Evolutionary conservation across 495 filamentous ascomycete genomes (phyloP), one percentile per base, ranked within the genome.

Genomic region (Penicillium bovifimosum): DNA sequence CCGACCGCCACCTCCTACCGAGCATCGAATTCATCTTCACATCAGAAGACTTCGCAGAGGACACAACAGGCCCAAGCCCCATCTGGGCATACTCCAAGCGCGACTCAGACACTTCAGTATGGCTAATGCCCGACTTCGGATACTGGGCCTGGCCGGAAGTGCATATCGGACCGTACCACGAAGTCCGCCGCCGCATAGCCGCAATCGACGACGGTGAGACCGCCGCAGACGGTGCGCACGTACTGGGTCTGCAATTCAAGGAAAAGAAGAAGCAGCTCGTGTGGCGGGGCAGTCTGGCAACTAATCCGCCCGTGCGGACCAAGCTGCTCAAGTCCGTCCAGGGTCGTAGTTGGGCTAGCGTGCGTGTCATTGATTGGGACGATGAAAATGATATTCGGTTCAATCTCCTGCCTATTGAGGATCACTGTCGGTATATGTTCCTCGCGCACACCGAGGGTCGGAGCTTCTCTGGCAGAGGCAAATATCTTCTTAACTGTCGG

Each of bases 121-220:
- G 88, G 82, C 60, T 88, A 3, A 86, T 91, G 70, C 88, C 88
- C 0, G 86, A 91, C 69, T 91, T 91, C 64, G 79, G 82, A 53
- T 88, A 85, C 73, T 91, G 85, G 84, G 72, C 82, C 1, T 90
- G 85, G 84, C 76, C 82, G 0, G 76, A 85, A 38, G 72, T 80
- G 28, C 72, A 78, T 50, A 74, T 87, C 36, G 79, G 80, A 5
- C 77, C 80, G 7, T 80, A 85, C 47, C 58, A 72, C 11, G 78
- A 80, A 52, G 78, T 83, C 13, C 63, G 69, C 1, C 63, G 60
- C 0, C 69, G 68, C 18, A 73, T 76, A 18, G 62, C 64, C 0
- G 60, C 65, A 5, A 60, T 74, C 2, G 72, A 74, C 47, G 61
- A 70, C 9, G 67, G 62, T 2, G 52, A 64, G 13, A 56, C 42